Conservation (phyloP, 768 basidiomycete genomes). For the Lyophyllum atratum region DNA sequence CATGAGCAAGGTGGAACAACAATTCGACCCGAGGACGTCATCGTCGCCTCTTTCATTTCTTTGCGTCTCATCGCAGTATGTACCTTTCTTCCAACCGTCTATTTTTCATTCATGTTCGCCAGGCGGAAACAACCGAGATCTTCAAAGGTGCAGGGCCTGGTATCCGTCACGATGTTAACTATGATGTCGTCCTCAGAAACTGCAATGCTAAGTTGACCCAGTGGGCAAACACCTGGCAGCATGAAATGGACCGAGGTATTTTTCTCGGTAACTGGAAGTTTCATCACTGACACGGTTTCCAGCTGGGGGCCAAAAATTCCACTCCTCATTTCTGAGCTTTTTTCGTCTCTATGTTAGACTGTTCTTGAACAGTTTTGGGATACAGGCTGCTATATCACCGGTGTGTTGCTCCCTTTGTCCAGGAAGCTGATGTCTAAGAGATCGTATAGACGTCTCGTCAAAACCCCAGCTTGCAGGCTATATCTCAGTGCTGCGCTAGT, state of each 20-base stretch:
- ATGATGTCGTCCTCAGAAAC: constrained; percentile 68
- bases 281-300: constrained; percentile 11
- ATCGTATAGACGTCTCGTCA: constrained; percentile 50
- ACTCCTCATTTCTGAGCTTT: constrained; percentile 71
- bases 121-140: constrained; percentile 79
- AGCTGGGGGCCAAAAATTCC: constrained; percentile 78
- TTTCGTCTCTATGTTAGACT: constrained; percentile 80
- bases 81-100: constrained; percentile 11
- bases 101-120: constrained; percentile 10
- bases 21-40: constrained; percentile 76
- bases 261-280: not conserved
- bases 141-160: constrained; percentile 43
- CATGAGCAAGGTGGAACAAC: constrained; percentile 59
- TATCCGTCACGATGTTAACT: constrained; percentile 65
- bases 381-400: too few species aligned
- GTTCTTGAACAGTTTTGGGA: constrained; percentile 84
- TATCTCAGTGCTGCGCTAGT: constrained; percentile 73
- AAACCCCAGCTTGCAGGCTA: constrained; percentile 64
- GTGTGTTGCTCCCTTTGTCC: constrained; percentile 42
- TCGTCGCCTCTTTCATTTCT: constrained; percentile 75
- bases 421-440: not conserved
- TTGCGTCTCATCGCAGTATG: constrained; percentile 80
- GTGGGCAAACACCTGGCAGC: constrained; percentile 74
- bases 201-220: constrained; percentile 72
- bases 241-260: constrained; percentile 73